Base-by-base conservation (phyloP, 805 yeast genomes). In the Candida ortonii region DNA sequence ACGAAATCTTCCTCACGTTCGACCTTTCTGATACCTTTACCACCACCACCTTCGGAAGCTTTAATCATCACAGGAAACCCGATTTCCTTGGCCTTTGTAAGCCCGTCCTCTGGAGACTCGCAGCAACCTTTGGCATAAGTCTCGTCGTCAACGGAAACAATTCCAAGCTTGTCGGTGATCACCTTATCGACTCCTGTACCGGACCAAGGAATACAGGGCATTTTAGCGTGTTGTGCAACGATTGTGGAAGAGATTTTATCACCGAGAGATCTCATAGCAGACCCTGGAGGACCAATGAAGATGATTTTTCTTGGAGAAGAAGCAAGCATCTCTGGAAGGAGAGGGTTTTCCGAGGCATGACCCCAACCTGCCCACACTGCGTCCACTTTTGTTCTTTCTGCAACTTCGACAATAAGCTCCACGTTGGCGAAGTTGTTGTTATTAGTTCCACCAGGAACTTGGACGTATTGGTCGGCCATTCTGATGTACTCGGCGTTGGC, bases 351-450 rank as follows among this genome's bases (percentile, higher is more conserved):
- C n/a, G 96, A 86, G 18, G 99, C 99, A 61, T 94, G 98, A 54
- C 99, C 99, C 99, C 99, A 93, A 54, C 99, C 99, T 22, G 99
- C 99, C 99, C 99, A 93, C 39, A 93, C 99, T 16, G 98, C 99
- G 61, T 93, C 95, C 37, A 85, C 97, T 47, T 86, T 78, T 27
- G 95, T 83, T 68, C 97, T 83, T 68, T 93, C 98, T 22, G 99
- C 99, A 30, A 93, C 70, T 54, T 93, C 99, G 30, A 93, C 97
- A 61, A 93, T 93, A 43, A 93, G 71, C 49, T 93, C 98, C 43
- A 93, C 99, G 57, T 93, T 93, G 52, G 99, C 99, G 60, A 89
- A 89, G 65, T 93, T 93, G 65, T 93, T 94, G 70, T 93, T 93
- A 68, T 94, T 94, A 36, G 98, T 93, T 37, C 98, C 98, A 57